Percentiles rank a stretch among this genome's conserved stretches.
Evolutionary conservation across 1,284 basidiomycete genomes (phyloP).

Genomic region (Ustilago hordei): DNA sequence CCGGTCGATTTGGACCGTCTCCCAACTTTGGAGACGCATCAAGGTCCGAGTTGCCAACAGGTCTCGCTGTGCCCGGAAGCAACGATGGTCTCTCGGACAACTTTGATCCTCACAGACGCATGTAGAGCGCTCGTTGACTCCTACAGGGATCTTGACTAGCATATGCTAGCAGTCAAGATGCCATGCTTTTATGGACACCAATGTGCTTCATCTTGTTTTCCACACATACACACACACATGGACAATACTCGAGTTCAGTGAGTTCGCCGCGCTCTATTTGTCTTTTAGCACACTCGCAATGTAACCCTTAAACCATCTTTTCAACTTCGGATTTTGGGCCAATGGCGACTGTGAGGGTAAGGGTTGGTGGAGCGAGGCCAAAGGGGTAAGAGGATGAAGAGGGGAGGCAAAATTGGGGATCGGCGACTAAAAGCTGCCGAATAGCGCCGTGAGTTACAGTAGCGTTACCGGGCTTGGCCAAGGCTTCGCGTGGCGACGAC

Average conservation of each 20-base stretch:
- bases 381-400: neutral
- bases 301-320: neutral
- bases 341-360: no score
- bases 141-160: no score
- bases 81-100: neutral
- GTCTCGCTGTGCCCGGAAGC: constrained; percentile 16
- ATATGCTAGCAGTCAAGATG: neutral
- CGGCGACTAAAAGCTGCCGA: no score
- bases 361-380: neutral
- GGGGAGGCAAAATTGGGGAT: no score
- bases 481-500: no score
- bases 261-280: neutral
- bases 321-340: neutral
- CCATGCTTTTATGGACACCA: neutral
- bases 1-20: constrained; percentile 3
- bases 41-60: constrained; percentile 24
- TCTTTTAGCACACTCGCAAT: neutral
- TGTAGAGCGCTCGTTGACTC: constrained; percentile 1
- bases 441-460: no score
- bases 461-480: no score
- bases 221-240: neutral
- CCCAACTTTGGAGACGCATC: constrained; percentile 10
- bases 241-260: neutral
- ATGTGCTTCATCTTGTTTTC: neutral
- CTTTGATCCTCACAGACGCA: constrained; percentile 20